Evolutionary conservation across 495 filamentous ascomycete genomes (phyloP).

Genomic region (Tuber magnatum): DNA sequence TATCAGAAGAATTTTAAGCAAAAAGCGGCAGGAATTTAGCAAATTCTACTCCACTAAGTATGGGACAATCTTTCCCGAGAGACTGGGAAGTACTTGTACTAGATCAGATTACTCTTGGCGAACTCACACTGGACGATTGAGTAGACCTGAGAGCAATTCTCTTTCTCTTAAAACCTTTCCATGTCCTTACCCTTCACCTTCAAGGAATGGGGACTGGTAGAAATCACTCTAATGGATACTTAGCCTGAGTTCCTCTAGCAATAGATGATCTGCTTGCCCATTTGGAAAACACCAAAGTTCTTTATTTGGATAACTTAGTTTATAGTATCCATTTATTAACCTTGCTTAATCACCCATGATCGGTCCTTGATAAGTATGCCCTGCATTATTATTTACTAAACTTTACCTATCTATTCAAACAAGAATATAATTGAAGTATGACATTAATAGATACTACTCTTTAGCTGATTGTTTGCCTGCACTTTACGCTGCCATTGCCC

Average conservation of each 20-base stretch:
- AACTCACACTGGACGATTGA: neutral
- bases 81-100: neutral
- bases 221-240: neutral
- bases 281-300: neutral
- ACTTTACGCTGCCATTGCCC: neutral
- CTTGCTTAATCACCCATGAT: neutral
- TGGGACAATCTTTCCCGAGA: neutral
- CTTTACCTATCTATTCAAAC: neutral
- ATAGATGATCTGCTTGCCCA: conserved; percentile 1
- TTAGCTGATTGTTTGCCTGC: neutral
- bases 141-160: neutral
- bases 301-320: neutral
- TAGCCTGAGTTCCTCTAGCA: neutral
- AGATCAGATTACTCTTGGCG: neutral
- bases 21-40: neutral
- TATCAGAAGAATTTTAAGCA: neutral
- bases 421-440: neutral
- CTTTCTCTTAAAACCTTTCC: neutral
- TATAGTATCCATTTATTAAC: neutral
- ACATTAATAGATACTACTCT: neutral
- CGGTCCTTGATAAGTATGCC: neutral
- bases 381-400: neutral
- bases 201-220: neutral
- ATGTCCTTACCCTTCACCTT: neutral
- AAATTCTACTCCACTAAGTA: neutral